phyloP scores from a whole-genome alignment of 1,139 yeast species.

The Yamadazyma sp. region DNA sequence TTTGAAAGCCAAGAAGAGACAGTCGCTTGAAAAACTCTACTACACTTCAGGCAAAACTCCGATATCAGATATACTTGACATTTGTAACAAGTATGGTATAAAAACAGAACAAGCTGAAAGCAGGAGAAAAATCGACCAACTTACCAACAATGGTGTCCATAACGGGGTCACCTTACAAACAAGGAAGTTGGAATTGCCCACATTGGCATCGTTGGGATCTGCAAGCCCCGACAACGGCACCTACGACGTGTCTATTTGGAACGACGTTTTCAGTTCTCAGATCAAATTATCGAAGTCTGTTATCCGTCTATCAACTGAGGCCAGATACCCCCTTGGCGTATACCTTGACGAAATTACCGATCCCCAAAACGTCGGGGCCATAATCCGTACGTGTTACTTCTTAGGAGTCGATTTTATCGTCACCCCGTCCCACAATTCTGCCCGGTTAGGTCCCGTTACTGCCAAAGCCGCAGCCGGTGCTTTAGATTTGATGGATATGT shows the following conservation, averaged over 20 bases:
- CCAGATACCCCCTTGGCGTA: slow-evolving; percentile 63
- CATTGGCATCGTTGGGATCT: slow-evolving; percentile 33
- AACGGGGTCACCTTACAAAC: slow-evolving; percentile 79
- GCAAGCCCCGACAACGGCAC: slow-evolving; percentile 27
- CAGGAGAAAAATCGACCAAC: slow-evolving; percentile 57
- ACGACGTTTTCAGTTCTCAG: slow-evolving; percentile 21
- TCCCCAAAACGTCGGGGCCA: slow-evolving; percentile 89
- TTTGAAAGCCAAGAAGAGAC: slow-evolving; percentile 55
- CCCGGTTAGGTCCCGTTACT: slow-evolving; percentile 74
- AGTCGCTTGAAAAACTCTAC: slow-evolving; percentile 50
- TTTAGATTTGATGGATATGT: slow-evolving; percentile 68
- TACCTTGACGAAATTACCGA: slow-evolving; percentile 83
- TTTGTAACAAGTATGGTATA: slow-evolving; percentile 50
- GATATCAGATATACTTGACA: slow-evolving; percentile 34
- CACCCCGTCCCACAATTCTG: slow-evolving; percentile 68
- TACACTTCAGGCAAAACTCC: slow-evolving; percentile 42
- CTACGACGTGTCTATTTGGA: slow-evolving; percentile 21
- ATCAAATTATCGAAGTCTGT: slow-evolving; percentile 17
- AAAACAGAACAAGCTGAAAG: slow-evolving; percentile 42
- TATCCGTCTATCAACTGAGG: slow-evolving; percentile 11
- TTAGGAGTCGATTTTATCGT: slow-evolving; percentile 83
- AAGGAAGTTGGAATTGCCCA: slow-evolving; percentile 51
- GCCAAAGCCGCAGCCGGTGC: slow-evolving; percentile 90
- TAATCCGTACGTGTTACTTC: slow-evolving; percentile 77
- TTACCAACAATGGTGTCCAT: slow-evolving; percentile 74